Evolutionary conservation across 2,329 filamentous ascomycete species (phyloP), one percentile per base, ranked within the genome.

Genomic region (Dactylellina haptotyla): DNA sequence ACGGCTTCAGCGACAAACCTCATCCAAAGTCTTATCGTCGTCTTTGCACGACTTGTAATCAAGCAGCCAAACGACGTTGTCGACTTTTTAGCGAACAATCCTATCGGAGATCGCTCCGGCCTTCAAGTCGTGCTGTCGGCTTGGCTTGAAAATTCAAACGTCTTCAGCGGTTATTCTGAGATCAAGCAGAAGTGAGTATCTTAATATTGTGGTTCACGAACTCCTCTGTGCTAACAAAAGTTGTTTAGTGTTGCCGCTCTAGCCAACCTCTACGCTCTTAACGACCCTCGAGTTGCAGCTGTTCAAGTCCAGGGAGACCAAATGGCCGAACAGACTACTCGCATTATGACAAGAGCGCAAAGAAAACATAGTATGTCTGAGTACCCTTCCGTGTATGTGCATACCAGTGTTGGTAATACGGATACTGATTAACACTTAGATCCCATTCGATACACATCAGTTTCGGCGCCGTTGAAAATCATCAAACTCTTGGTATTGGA

Each of bases 161-260:
- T 90, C 81, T 99, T 99, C 82, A 93, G 93, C n/a, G 95, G 95
- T 10, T 99, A 97, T 78, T 93, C 98, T 78, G 94, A 97, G 81
- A 98, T 98, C 77, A 88, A 93, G 77, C 92, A 97, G 81, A 99
- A 98, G 91, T 93, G 84, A 81, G 88, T 48, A 30, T 4, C 12
- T 14, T 45, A 18, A 6, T n/a, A 46, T 48, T 62, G 30, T n/a
- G 20, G 16, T 57, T 73, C 53, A 81, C 16, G n/a, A 83, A 78
- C 84, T 76, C 26, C 48, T 37, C 14, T 39, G 16, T 26, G 34
- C 63, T 32, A 61, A 39, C 70, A 32, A 65, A 23, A n/a, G 28
- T n/a, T 34, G 45, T 8, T 28, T 77, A 94, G 91, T 79, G 92
- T 97, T 70, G 94, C 97, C 77, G 95, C 95, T 4, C 86, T 99